These are phyloP conservation scores for Zygosaccharomyces sapae DNA, from an alignment of 1,139 yeast genomes.

Conservation along the genomic window DNA sequence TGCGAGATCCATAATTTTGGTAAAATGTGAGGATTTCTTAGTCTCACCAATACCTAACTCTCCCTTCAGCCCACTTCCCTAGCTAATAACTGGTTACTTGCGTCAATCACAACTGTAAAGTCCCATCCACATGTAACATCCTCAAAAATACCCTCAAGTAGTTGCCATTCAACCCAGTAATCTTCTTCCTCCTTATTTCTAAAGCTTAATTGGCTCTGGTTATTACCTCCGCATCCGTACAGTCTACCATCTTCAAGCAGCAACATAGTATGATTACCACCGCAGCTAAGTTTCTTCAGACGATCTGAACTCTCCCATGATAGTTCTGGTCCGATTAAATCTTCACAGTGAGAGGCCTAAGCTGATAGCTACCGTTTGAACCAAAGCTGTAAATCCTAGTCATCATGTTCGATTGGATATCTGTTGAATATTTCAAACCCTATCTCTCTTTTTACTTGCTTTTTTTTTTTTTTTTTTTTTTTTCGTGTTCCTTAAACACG, in stretches of 20 bases:
- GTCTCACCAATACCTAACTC: constrained; percentile 62
- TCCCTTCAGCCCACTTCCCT: constrained; percentile 69
- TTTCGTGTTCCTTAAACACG: constrained; percentile 1
- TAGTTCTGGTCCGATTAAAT: constrained; percentile 38
- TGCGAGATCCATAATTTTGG: constrained; percentile 19
- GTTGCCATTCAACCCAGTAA: constrained; percentile 11
- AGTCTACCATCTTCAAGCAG: constrained; percentile 51
- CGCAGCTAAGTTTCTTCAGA: constrained; percentile 54
- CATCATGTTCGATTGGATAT: constrained; percentile 6
- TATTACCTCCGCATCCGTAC: constrained; percentile 61
- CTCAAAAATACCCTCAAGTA: constrained; percentile 25
- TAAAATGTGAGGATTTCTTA: constrained; percentile 13
- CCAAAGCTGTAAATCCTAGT: constrained; percentile 53
- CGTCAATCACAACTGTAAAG: constrained; percentile 52
- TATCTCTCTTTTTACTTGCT: not conserved
- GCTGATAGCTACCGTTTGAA: constrained; percentile 75
- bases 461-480: not conserved
- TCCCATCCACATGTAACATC: constrained; percentile 67
- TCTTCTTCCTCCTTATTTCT: too few species aligned
- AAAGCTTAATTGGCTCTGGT: too few species aligned
- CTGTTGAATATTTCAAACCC: not conserved
- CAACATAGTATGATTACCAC: constrained; percentile 83
- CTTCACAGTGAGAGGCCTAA: constrained; percentile 62
- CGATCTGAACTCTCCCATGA: constrained; percentile 19
- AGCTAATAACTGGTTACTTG: constrained; percentile 42